Evolutionary conservation across 805 yeast genomes (phyloP).

Genomic region (Candida coquimbonensis): DNA sequence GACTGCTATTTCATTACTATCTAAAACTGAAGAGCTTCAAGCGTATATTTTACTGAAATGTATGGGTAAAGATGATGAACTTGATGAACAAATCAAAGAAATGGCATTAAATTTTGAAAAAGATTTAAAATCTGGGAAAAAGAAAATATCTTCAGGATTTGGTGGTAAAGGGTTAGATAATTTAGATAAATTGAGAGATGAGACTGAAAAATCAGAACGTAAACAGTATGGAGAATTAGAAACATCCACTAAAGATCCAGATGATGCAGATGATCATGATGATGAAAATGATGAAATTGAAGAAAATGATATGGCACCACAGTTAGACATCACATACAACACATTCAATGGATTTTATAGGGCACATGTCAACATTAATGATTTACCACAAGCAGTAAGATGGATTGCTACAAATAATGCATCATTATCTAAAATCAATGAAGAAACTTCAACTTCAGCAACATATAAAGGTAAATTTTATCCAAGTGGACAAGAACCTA

Average conservation of each 20-base stretch:
- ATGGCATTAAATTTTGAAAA: constrained; percentile 50
- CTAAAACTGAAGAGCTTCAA: constrained; percentile 55
- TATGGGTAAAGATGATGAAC: constrained; percentile 38
- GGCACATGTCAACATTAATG: constrained; percentile 73
- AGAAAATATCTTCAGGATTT: constrained; percentile 66
- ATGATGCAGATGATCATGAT: constrained; percentile 18
- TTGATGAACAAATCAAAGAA: constrained; percentile 42
- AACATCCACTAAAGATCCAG: constrained; percentile 1
- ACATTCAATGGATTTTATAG: constrained; percentile 48
- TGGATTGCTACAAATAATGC: constrained; percentile 72
- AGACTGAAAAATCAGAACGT: constrained; percentile 42
- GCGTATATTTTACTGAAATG: constrained; percentile 48
- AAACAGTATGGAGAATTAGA: constrained; percentile 40
- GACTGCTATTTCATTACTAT: constrained; percentile 64
- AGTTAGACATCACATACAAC: constrained; percentile 40
- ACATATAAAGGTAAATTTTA: constrained; percentile 78
- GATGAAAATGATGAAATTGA: constrained; percentile 20
- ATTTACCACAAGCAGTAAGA: constrained; percentile 73
- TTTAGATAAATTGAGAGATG: constrained; percentile 55
- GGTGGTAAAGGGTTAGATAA: constrained; percentile 90
- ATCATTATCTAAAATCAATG: constrained; percentile 55
- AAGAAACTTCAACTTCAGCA: constrained; percentile 65
- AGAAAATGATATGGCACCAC: constrained; percentile 16
- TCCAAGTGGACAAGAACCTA: constrained; percentile 51
- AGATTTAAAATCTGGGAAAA: constrained; percentile 62